Conservation (phyloP, 306 rosid species). For the Gastrolobium villosum region DNA sequence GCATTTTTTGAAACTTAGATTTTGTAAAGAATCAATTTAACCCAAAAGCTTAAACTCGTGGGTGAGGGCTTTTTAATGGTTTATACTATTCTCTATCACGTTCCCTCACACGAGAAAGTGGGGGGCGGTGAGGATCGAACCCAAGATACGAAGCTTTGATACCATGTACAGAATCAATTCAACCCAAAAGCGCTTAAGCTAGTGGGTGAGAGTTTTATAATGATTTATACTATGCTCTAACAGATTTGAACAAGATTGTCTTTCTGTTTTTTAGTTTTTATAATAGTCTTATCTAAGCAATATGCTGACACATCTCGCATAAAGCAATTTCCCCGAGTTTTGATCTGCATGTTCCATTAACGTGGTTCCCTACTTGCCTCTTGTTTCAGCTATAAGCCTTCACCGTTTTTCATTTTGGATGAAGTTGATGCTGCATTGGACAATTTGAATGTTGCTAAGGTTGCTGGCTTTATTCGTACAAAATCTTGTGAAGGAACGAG, state of each 20-base stretch:
- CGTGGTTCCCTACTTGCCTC: slow-evolving; percentile 35
- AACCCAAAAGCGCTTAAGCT: too few relatives aligned
- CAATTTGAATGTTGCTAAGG: slow-evolving; percentile 97
- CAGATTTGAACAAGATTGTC: not conserved
- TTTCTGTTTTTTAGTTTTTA: not conserved
- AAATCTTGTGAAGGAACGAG: slow-evolving; percentile 92
- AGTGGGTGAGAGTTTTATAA: too few relatives aligned
- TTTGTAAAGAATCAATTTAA: too few relatives aligned
- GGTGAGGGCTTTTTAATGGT: too few relatives aligned
- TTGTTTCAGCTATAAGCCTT: slow-evolving; percentile 89
- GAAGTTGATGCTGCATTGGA: slow-evolving; percentile 99
- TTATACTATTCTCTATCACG: too few relatives aligned
- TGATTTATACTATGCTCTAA: too few relatives aligned
- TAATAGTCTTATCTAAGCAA: not conserved
- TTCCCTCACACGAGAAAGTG: too few relatives aligned
- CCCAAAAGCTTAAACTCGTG: too few relatives aligned
- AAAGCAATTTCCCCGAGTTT: not conserved
- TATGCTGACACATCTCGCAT: slow-evolving; percentile 30
- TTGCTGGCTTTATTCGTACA: slow-evolving; percentile 97
- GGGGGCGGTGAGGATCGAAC: too few relatives aligned
- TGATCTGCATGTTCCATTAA: slow-evolving; percentile 40
- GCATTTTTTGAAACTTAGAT: slow-evolving; percentile 8
- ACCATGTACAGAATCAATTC: too few relatives aligned
- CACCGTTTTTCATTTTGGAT: slow-evolving; percentile 97
- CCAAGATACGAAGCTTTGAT: too few relatives aligned